Base-by-base conservation (phyloP, 108 stramenopile genomes). In the Schizochytrium sp. region DNA sequence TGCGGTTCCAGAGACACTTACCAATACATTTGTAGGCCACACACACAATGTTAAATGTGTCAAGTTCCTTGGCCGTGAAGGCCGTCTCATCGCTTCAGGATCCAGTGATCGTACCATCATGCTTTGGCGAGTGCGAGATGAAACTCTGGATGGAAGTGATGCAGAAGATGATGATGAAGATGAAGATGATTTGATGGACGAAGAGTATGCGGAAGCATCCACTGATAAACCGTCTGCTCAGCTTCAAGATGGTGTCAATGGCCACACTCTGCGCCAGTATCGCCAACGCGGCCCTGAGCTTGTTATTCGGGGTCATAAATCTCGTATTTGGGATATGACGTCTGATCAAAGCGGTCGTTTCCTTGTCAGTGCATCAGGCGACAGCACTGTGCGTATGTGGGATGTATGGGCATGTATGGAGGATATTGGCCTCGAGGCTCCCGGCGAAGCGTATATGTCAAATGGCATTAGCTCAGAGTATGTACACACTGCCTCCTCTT, bases 21-120 rank as follows among this genome's bases (percentile, higher is more conserved):
- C 76, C 50, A 55, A 55, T 28, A 55, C 53, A 17, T 83, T 83
- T 28, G 76, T 83, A 10, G 76, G 76, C 1, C 76, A 83, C 47
- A 55, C 76, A 8, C 76, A 83, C 76, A 83, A 83, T 40, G 76
- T 83, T 53, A 83, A 83, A 2, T 83, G 76, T 53, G 76, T 83
- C 10, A 55, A 83, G 53, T 83, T 83, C 55, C 76, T 83, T 7
- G 76, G 76, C 15, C 50, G 53, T 17, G 76, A 83, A n/a, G 76
- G 76, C 76, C 45, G 76, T 10, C 76, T 83, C 76, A 10, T 83
- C 5, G 76, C 76, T 17, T 83, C 76, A 5, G 76, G 76, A 40
- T 83, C 76, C 45, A 83, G 76, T 42, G 76, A 83, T 28, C 40
- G 76, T 55, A 83, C 76, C 76, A 83, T 83, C 0, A 83, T 83